Evolutionary conservation across 1,284 basidiomycete species (phyloP), one percentile per base, ranked within the genome.

Genomic region (Afroboletus lepidellus): DNA sequence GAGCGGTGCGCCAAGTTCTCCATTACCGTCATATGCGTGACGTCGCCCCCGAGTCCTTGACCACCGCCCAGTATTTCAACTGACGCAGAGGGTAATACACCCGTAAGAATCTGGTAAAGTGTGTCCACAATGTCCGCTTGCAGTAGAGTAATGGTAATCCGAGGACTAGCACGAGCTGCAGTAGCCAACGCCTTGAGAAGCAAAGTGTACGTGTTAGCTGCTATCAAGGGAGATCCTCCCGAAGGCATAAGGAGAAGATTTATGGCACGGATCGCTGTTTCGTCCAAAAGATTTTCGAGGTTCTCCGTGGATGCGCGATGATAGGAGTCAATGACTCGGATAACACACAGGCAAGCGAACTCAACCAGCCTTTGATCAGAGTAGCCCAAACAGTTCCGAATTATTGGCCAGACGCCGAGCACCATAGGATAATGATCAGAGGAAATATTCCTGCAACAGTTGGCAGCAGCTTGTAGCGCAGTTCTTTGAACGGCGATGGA

Each of bases 11-110:
- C 94, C 32, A 99, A 76, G 68, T 96, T 98, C 73, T 98, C 93
- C 83, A 98, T 92, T 32, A 99, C 92, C 8, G 92, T 90, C 92
- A 98, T 95, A 69, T 98, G 95, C 5, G 91, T 90, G 8, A 94
- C 71, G 21, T 92, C 90, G 32, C 90, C 90, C 25, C 89, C 90
- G 2, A 93, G 72, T 9, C 90, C 90, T 67, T 92, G 90, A 2
- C 85, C 55, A 4, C 37, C 83, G 21, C 73, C 74, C 64, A 89
- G 83, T 61, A 88, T 87, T 32, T 77, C 77, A 33, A 71, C 74
- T 18, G 77, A 75, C 1, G 79, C 65, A 1, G 90, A 84, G 8
- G 92, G 94, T 3, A 93, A 70, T 8, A 96, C 92, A 24, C 94
- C 95, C 0, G 94, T 96, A 50, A 98, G 76, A 50, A 98, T 94